Base-by-base conservation (phyloP, 2,329 filamentous ascomycete species). In the Trichophaea hybrida region DNA sequence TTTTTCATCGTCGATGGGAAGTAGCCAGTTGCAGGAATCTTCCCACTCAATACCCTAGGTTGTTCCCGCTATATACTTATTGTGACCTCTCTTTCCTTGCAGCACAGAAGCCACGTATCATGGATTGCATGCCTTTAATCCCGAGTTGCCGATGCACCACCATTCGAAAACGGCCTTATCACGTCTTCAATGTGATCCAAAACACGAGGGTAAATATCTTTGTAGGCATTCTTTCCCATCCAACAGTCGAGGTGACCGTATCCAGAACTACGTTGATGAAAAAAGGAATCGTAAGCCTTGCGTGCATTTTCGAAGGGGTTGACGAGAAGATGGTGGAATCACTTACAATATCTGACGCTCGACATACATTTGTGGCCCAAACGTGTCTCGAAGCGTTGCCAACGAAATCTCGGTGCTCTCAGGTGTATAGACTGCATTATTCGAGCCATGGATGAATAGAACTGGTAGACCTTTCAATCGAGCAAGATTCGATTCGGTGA, bases 181-280 rank as follows among this genome's bases (percentile, higher is more conserved):
- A 81, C 77, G 7, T 77, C 73, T 64, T 81, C 78, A 1, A 81
- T 72, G 69, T 80, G 77, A 66, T 77, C 74, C 34, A 75, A 69
- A 6, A 83, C 73, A 55, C 78, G 73, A 0, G 80, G 80, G 66
- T 77, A 83, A 33, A 83, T 77, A 67, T 83, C 80, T 68, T 73
- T 76, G 74, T 77, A 80, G 2, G 79, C 78, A 58, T 78, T 75
- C 48, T 76, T 73, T 3, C 80, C 79, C 77, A 82, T 82, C 78
- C 78, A 82, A 67, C 77, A 77, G 72, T 83, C 80, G 43, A 82
- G 69, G 68, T 83, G 80, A 2, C 80, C 79, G 67, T 82, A 82
- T 12, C 77, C 77, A 1, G 76, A 75, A 32, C 58, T 62, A 31
- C 10, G 37, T n/a, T 6, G 13, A 35, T 50, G 43, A 37, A 59